Conservation (phyloP, 352 stramenopile genomes). For the Phytophthora vignae region DNA sequence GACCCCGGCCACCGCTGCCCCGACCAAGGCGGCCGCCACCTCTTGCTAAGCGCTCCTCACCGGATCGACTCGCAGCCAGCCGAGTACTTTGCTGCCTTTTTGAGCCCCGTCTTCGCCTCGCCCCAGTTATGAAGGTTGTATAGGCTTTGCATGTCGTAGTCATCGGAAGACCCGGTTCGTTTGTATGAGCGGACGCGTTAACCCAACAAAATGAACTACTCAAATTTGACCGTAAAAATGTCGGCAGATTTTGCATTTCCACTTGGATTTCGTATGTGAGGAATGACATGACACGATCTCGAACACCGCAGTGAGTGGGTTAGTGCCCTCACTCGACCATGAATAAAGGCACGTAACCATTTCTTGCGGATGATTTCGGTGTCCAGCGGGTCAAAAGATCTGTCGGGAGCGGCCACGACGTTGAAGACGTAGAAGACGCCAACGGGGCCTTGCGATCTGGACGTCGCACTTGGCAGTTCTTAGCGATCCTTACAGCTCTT, state of each 20-base stretch:
- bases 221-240: slow-evolving; percentile 19
- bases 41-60: slow-evolving; percentile 30
- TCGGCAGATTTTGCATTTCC: slow-evolving; percentile 27
- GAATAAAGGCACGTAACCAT: neutral
- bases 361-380: neutral
- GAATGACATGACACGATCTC: neutral
- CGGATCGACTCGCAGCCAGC: slow-evolving; percentile 26
- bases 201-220: slow-evolving; percentile 18
- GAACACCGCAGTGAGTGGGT: slow-evolving; percentile 3
- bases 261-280: slow-evolving; percentile 1
- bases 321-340: no score
- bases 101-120: slow-evolving; percentile 15
- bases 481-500: slow-evolving; percentile 22
- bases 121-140: slow-evolving; percentile 20
- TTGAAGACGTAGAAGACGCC: slow-evolving; percentile 2
- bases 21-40: slow-evolving; percentile 14
- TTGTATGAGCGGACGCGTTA: slow-evolving; percentile 2
- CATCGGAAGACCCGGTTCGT: slow-evolving; percentile 1
- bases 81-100: slow-evolving; percentile 40
- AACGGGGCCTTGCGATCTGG: neutral
- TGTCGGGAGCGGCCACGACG: slow-evolving; percentile 20
- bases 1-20: slow-evolving; percentile 3
- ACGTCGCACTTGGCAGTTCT: slow-evolving; percentile 12
- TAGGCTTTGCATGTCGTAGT: slow-evolving; percentile 30
- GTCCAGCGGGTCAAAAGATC: slow-evolving; percentile 5